These are phyloP conservation scores for Pythium sukuiense DNA, from an alignment of 352 stramenopile genomes.

Conservation along the genomic window DNA sequence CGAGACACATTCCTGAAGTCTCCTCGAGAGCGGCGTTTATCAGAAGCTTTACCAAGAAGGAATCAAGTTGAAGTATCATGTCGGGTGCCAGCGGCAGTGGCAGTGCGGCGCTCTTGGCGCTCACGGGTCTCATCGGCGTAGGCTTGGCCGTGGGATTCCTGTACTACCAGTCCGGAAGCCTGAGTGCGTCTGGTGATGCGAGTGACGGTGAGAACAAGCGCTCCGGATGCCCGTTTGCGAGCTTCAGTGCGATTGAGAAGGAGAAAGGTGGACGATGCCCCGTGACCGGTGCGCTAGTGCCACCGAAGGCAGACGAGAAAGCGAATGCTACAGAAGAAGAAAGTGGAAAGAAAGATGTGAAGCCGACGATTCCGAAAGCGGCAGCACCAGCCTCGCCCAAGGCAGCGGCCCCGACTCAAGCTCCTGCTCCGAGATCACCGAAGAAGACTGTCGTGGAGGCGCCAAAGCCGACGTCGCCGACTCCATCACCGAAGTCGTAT, in stretches of 20 bases:
- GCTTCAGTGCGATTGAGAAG: conserved; percentile 33
- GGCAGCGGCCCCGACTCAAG: neutral
- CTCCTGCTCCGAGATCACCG: neutral
- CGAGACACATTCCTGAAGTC: neutral
- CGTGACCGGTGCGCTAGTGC: conserved; percentile 38
- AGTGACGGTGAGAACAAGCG: conserved; percentile 29
- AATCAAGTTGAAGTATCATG: conserved; percentile 35
- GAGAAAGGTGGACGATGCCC: conserved; percentile 42
- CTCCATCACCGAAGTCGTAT: neutral
- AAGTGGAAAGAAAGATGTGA: conserved; percentile 2
- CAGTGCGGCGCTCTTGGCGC: conserved; percentile 49
- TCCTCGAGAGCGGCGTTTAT: neutral
- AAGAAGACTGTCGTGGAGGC: conserved; percentile 10
- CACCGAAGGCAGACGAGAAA: conserved; percentile 19
- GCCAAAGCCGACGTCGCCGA: neutral
- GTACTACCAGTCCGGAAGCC: conserved; percentile 38
- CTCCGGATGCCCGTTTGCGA: conserved; percentile 30
- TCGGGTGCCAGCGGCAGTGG: conserved; percentile 28
- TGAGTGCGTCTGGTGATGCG: conserved; percentile 10
- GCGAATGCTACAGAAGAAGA: conserved; percentile 6
- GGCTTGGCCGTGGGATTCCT: conserved; percentile 60
- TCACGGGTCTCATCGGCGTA: conserved; percentile 63
- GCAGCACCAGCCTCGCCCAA: neutral
- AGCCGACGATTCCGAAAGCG: conserved; percentile 6
- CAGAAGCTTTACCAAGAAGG: neutral